Percentiles rank a stretch among this genome's conserved stretches.
These are phyloP conservation scores for Biscogniauxia marginata DNA, from an alignment of 2,329 filamentous ascomycete genomes.

Conservation along the genomic window DNA sequence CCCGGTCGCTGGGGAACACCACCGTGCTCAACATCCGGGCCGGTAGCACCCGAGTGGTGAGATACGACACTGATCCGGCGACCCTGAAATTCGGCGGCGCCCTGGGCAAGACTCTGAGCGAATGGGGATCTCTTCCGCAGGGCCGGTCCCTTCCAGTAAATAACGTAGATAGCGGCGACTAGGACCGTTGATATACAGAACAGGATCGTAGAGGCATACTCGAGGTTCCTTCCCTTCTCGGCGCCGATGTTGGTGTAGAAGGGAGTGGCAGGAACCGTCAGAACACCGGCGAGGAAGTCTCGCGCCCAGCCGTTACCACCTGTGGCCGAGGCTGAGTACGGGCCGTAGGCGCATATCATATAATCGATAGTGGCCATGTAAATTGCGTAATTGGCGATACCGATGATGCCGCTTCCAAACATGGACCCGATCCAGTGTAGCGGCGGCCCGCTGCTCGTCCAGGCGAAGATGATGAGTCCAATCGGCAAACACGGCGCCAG, in stretches of 20 bases:
- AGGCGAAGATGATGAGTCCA: slow-evolving; percentile 64
- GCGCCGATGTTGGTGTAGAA: slow-evolving; percentile 48
- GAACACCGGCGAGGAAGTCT: slow-evolving; percentile 64
- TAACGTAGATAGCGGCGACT: slow-evolving; percentile 53
- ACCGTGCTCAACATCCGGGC: slow-evolving; percentile 7
- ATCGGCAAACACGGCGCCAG: slow-evolving; percentile 58
- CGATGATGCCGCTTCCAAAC: slow-evolving; percentile 59
- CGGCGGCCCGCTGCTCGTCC: slow-evolving; percentile 51
- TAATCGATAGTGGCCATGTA: slow-evolving; percentile 70
- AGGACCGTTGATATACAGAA: slow-evolving; percentile 50
- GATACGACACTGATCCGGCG: slow-evolving; percentile 15
- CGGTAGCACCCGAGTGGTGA: slow-evolving; percentile 13
- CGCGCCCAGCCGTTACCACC: slow-evolving; percentile 66
- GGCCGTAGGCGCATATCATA: slow-evolving; percentile 66
- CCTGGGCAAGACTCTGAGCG: slow-evolving; percentile 57
- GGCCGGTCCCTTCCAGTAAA: slow-evolving; percentile 56
- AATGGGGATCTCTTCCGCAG: slow-evolving; percentile 53
- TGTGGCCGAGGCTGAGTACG: slow-evolving; percentile 64
- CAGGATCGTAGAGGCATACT: slow-evolving; percentile 55
- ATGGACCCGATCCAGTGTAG: slow-evolving; percentile 64
- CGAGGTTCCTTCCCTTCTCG: slow-evolving; percentile 46
- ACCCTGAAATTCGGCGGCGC: slow-evolving; percentile 17
- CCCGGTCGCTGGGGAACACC: slow-evolving; percentile 15
- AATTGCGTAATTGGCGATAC: slow-evolving; percentile 62
- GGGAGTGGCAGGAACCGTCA: slow-evolving; percentile 60